phyloP scores from a whole-genome alignment of 1,284 basidiomycete genomes.

The Termitomyces sp. region DNA sequence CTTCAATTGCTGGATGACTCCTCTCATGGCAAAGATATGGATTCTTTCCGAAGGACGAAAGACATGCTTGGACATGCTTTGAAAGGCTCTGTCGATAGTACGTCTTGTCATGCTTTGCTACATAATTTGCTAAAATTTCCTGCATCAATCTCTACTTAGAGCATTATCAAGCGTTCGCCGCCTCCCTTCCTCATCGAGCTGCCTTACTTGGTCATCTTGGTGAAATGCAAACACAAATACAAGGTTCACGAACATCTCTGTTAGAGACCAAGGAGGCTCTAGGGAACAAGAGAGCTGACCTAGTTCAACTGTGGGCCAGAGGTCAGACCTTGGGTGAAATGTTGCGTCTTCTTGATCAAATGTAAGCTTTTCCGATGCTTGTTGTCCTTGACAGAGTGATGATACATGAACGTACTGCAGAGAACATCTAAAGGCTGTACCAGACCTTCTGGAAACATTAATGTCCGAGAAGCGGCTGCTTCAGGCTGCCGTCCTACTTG shows the following conservation, averaged over 20 bases:
- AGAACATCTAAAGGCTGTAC: slow-evolving; percentile 86
- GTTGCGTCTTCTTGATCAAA: slow-evolving; percentile 84
- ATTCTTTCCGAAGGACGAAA: slow-evolving; percentile 74
- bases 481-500: slow-evolving; percentile 85
- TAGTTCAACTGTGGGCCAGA: slow-evolving; percentile 81
- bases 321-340: slow-evolving; percentile 87
- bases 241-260: slow-evolving; percentile 66
- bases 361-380: slow-evolving; percentile 47
- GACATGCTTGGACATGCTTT: slow-evolving; percentile 70
- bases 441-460: slow-evolving; percentile 89
- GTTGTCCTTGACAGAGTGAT: neutral
- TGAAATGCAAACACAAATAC: slow-evolving; percentile 69
- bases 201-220: slow-evolving; percentile 67
- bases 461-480: slow-evolving; percentile 94
- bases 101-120: slow-evolving; percentile 25
- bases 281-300: slow-evolving; percentile 75
- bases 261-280: slow-evolving; percentile 76
- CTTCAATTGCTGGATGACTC: slow-evolving; percentile 78
- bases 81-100: slow-evolving; percentile 82
- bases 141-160: slow-evolving; percentile 34
- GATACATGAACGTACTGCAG: slow-evolving; percentile 36
- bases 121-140: neutral
- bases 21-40: slow-evolving; percentile 64
- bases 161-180: slow-evolving; percentile 90
- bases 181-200: slow-evolving; percentile 84